These are phyloP conservation scores for Penicillium sp. DNA, from an alignment of 2,329 filamentous ascomycete species.

Conservation along the genomic window DNA sequence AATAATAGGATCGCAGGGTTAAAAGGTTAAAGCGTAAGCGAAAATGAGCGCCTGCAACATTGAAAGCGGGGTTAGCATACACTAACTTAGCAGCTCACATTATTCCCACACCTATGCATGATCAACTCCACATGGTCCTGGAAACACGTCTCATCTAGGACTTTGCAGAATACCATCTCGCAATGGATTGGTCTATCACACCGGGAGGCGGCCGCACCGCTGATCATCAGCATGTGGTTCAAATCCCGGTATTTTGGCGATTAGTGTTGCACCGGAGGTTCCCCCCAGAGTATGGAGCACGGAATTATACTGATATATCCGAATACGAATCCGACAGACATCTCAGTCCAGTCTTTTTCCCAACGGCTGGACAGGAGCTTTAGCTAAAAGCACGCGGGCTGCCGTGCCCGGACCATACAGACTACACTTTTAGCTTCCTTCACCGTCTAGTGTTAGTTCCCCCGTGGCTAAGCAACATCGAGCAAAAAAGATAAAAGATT, in stretches of 20 bases:
- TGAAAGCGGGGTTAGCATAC: not conserved
- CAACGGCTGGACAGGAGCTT: slow-evolving; percentile 4
- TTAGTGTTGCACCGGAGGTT: not conserved
- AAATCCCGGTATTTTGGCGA: not conserved
- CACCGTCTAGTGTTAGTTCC: not conserved
- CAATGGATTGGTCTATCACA: not conserved
- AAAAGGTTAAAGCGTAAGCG: not conserved
- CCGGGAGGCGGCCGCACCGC: not conserved
- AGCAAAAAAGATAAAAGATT: not conserved
- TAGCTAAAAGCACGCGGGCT: slow-evolving; percentile 1
- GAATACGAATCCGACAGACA: slow-evolving; percentile 7
- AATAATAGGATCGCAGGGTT: not conserved
- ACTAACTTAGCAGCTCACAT: not conserved
- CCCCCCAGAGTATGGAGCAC: too few relatives aligned
- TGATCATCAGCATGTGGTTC: not conserved
- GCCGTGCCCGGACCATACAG: not conserved
- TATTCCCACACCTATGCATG: not conserved
- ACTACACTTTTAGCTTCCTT: not conserved
- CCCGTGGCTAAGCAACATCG: not conserved
- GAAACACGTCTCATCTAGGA: not conserved
- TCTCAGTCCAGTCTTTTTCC: slow-evolving; percentile 9
- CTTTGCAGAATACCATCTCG: not conserved
- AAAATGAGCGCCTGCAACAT: not conserved
- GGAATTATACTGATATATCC: not conserved
- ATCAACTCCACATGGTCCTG: not conserved